Base-by-base conservation (phyloP, 2,329 filamentous ascomycete genomes). In the Dendryphion nanum region DNA sequence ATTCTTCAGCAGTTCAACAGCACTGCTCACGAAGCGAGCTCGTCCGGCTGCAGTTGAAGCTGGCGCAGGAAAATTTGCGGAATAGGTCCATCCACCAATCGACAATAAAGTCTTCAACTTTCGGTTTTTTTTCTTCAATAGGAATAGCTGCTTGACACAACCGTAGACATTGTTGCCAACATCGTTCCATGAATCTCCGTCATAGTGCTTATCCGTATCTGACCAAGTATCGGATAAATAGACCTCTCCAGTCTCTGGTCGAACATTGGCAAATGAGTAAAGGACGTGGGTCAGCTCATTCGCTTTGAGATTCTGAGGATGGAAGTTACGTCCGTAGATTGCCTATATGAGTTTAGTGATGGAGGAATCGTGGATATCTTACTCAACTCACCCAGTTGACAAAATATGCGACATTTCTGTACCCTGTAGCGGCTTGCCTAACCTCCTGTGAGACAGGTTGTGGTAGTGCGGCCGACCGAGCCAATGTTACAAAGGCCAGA, bases 41-140 rank as follows among this genome's bases (percentile, higher is more conserved):
- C 63, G 45, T 3, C 59, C 58, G 13, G 47, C 42, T 3, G 52
- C 51, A 6, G 60, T 63, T 5, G 57, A 55, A 6, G 60, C 59
- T 17, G 62, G 54, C 21, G 53, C 45, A 2, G 56, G 48, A 34
- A 67, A 65, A 45, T 66, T 64, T 21, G 58, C 29, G 10, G 63
- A 66, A 36, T 66, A 67, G 3, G 63, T 67, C 63, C 62, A 67
- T 2, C 63, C 63, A 28, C 63, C 63, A 30, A 67, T 66, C 0
- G 60, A 63, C n/a, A 67, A 51, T 14, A 67, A 35, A 4, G 62
- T 50, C 38, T 66, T 66, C 21, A 67, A 42, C 30, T 64, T 64
- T 24, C 63, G 57, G 28, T 67, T 62, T 17, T 40, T 41, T 46
- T 66, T 58, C 52, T 67, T 67, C 13, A 54, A 48, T 2, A 67